Base-by-base conservation (phyloP, 2,329 filamentous ascomycete species). In the Xylaria sp. region DNA sequence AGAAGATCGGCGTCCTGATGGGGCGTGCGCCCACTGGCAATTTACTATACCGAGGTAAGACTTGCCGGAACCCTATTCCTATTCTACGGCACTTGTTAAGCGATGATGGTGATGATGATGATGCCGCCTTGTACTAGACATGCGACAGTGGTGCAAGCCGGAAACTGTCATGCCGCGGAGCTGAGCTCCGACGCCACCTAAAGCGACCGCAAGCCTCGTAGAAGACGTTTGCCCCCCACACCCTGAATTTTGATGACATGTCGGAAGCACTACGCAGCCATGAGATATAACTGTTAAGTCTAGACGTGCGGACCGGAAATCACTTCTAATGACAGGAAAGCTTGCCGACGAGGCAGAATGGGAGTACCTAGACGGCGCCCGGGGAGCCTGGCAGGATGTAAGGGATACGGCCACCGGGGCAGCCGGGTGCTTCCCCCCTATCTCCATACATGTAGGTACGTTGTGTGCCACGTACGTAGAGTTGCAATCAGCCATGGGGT, bases 301-400 rank as follows among this genome's bases (percentile, higher is more conserved):
- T 40, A 19, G 50, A 53, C 44, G 20, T 49, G 41, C 38, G 21
- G 37, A 54, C 50, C 50, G 55, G 49, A 59, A 54, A 38, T n/a
- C 38, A 52, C 52, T 56, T 59, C 52, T 56, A 24, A 51, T 45
- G 48, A 61, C 52, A 56, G 56, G 56, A 60, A 60, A 56, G 41
- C 38, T 50, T 54, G 48, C 38, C 26, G 54, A n/a, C 48, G 50
- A 48, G 55, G 44, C 50, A 54, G 43, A 56, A 59, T 54, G 44
- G 55, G 48, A 24, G 58, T 50, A 61, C 43, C 42, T 56, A 44
- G 58, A 41, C 52, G 39, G 49, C 42, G 46, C 39, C 52, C 39
- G 38, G 50, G 29, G 45, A 55, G 52, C 48, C 55, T 58, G 48
- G 51, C 52, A 47, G 57, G 46, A 34, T 48, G 37, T 48, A 38